Conservation (phyloP, 768 basidiomycete genomes). For the Naganishia vaughanmartiniae region DNA sequence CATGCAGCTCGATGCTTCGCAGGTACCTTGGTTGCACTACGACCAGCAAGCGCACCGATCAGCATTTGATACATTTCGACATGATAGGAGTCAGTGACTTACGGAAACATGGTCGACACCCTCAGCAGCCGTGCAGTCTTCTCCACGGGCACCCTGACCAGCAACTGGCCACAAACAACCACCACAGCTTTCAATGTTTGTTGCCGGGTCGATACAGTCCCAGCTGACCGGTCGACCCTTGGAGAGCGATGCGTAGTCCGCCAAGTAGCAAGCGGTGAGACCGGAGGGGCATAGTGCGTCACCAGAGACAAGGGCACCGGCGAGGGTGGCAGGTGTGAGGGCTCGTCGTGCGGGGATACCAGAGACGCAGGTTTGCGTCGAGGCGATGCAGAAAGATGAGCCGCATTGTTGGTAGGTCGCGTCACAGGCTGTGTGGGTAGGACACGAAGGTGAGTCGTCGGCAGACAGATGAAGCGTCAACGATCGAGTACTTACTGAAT, state of each 20-base stretch:
- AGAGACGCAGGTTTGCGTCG: conserved; percentile 2
- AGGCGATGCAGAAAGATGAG: neutral
- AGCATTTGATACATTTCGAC: neutral
- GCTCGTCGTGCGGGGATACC: conserved; percentile 15
- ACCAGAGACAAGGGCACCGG: neutral
- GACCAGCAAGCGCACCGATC: neutral
- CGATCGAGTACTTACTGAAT: neutral
- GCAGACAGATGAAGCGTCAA: no score
- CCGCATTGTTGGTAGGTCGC: neutral
- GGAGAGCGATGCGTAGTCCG: neutral
- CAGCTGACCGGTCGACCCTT: neutral
- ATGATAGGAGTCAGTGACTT: neutral
- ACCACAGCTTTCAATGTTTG: conserved; percentile 21
- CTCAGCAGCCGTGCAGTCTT: neutral
- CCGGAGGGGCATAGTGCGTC: conserved; percentile 12
- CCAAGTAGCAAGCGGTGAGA: conserved; percentile 2
- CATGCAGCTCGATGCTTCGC: neutral
- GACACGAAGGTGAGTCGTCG: neutral
- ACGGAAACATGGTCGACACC: neutral
- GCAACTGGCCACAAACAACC: conserved; percentile 13
- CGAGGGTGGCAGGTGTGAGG: neutral
- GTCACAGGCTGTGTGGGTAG: neutral
- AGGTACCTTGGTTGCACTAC: no score
- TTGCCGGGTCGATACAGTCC: conserved; percentile 21
- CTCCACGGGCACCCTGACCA: neutral